Evolutionary conservation across 139 green algal genomes (phyloP).

Genomic region (Zygnema cylindricum): DNA sequence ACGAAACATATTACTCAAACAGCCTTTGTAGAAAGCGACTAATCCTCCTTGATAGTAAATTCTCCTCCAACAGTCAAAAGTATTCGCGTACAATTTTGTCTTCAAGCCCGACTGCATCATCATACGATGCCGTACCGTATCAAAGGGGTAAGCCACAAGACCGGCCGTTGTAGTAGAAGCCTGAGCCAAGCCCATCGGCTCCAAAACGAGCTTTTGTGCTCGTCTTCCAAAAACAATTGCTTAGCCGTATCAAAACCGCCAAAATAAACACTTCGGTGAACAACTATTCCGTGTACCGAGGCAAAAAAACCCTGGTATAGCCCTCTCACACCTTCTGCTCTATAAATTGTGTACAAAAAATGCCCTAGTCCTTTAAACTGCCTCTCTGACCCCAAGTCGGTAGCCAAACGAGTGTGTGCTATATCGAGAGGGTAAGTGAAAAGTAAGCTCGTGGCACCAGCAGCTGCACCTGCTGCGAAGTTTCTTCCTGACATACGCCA

Average conservation of each 20-base stretch:
- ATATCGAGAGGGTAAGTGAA: conserved; percentile 99
- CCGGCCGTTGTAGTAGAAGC: conserved; percentile 66
- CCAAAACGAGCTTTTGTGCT: conserved; percentile 61
- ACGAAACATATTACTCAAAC: conserved; percentile 83
- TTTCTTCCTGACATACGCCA: conserved; percentile 29
- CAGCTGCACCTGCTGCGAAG: conserved; percentile 71
- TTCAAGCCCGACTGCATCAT: conserved; percentile 89
- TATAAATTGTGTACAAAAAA: conserved; percentile 85
- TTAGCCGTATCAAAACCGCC: conserved; percentile 98
- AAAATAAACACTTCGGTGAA: conserved; percentile 99
- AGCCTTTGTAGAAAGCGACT: conserved; percentile 96
- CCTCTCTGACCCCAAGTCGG: conserved; percentile 79
- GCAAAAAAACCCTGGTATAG: conserved; percentile 94
- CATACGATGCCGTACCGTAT: conserved; percentile 96
- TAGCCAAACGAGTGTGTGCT: conserved; percentile 95
- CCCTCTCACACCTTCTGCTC: conserved; percentile 53
- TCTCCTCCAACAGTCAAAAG: conserved; percentile 91
- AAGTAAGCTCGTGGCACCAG: conserved; percentile 89
- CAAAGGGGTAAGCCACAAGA: conserved; percentile 96
- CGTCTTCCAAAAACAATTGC: conserved; percentile 65
- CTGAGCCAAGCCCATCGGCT: conserved; percentile 88
- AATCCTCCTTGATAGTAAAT: conserved; percentile 89
- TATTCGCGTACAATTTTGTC: conserved; percentile 79
- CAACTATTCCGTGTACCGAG: conserved; percentile 96
- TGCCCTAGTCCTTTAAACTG: conserved; percentile 93